Evolutionary conservation across 2,329 filamentous ascomycete genomes (phyloP), one percentile per base, ranked within the genome.

Genomic region (Nigrospora osmanthi): DNA sequence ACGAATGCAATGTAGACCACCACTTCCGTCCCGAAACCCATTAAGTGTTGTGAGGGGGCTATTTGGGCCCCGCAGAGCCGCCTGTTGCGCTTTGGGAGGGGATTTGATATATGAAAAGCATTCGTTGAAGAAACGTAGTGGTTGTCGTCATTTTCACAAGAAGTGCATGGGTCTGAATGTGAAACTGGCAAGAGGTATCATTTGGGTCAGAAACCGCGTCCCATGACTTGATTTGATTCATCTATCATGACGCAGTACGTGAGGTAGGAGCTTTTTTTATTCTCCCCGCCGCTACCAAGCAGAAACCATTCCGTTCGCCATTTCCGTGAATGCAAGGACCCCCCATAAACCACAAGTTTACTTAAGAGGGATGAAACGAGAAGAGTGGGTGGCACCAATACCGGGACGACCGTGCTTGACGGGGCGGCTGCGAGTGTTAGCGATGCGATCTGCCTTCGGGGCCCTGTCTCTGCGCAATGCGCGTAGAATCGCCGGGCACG

Each of bases 321-420:
- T 71, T 70, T 71, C 73, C 73, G 67, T 75, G 70, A 76, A 77
- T 76, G 72, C 72, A 75, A 68, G 68, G 71, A 73, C 69, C 70
- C 69, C 70, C 67, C 64, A 64, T 56, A 66, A 64, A 67, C 67
- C 58, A 57, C 58, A 65, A 63, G 66, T 75, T 83, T 96, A 97
- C 83, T 98, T 98, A 74, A 98, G 87, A 74, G 93, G 93, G 81
- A 98, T 98, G 87, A 98, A 98, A 85, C 93, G 89, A 75, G 93
- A 98, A 80, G 91, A 97, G 87, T 98, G 90, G 64, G 93, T 98
- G 68, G 93, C 93, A 94, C 93, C 93, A 69, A 98, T 98, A 97
- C 93, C 93, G 68, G 93, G 93, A 75, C 93, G 82, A 84, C 93
- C 93, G 87, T 98, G 93, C 88, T 97, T 98, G 85, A 98, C 93